Percentiles rank a stretch among this genome's conserved stretches.
Evolutionary conservation across 768 basidiomycete genomes (phyloP).

Genomic region (Mycena maculata): DNA sequence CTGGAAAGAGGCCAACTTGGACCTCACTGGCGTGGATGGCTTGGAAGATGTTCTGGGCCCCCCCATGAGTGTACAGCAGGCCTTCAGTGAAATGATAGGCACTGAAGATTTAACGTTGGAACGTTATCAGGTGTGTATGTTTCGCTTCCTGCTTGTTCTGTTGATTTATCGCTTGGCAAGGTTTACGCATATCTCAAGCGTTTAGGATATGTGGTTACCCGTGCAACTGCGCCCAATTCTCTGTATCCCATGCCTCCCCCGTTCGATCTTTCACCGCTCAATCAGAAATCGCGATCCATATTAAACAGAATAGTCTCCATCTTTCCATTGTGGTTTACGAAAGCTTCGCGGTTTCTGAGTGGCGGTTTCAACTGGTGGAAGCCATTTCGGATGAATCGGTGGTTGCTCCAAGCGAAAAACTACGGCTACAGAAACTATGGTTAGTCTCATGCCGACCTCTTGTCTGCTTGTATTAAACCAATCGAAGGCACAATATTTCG

Average conservation of each 20-base stretch:
- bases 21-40: slow-evolving; percentile 45
- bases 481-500: slow-evolving; percentile 72
- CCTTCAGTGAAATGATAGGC: slow-evolving; percentile 87
- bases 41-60: slow-evolving; percentile 62
- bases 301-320: slow-evolving; percentile 49
- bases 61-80: slow-evolving; percentile 94
- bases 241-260: slow-evolving; percentile 65
- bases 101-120: slow-evolving; percentile 82
- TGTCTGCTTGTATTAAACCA: background rate
- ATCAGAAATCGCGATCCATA: slow-evolving; percentile 39
- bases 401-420: slow-evolving; percentile 62
- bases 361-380: slow-evolving; percentile 73
- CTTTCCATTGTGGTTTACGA: slow-evolving; percentile 49
- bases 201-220: slow-evolving; percentile 88
- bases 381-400: slow-evolving; percentile 61
- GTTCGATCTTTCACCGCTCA: slow-evolving; percentile 31
- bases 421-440: slow-evolving; percentile 51
- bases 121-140: slow-evolving; percentile 79
- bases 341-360: slow-evolving; percentile 45
- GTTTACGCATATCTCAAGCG: slow-evolving; percentile 94
- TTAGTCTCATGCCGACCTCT: background rate
- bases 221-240: slow-evolving; percentile 70
- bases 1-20: slow-evolving; percentile 65
- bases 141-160: background rate
- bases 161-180: slow-evolving; percentile 54